A percentile compares a stretch with the other conserved stretches of the same genome.
phyloP scores from a whole-genome alignment of 2,329 filamentous ascomycete species.

The Fusarium camptoceras region DNA sequence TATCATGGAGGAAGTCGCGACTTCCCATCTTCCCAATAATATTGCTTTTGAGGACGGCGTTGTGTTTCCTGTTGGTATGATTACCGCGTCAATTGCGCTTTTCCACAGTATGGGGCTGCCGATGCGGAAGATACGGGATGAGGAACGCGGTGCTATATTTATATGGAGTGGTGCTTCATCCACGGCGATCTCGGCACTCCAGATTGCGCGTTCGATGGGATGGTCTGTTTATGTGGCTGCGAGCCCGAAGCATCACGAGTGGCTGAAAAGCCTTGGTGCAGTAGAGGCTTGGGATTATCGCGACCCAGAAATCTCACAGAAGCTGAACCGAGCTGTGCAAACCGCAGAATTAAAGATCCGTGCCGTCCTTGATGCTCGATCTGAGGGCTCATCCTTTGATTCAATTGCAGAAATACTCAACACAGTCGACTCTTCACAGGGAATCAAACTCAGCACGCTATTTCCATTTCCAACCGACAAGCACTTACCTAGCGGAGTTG shows the following conservation, averaged over 20 bases:
- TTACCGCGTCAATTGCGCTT: neutral
- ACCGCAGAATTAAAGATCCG: rapidly evolving
- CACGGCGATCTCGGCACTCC: constrained; percentile 18
- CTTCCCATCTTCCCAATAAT: rapidly evolving
- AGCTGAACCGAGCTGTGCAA: neutral
- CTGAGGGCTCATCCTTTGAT: neutral
- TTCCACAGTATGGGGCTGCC: neutral
- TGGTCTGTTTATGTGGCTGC: constrained; percentile 28
- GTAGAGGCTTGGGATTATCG: neutral
- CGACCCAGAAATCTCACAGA: neutral
- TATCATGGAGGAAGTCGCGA: constrained; percentile 16
- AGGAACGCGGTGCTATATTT: constrained; percentile 39
- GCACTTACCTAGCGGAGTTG: rapidly evolving
- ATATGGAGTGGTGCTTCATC: constrained; percentile 52
- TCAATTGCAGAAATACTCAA: neutral
- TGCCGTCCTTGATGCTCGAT: neutral
- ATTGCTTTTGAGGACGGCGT: constrained; percentile 45
- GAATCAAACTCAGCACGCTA: neutral
- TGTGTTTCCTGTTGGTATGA: constrained; percentile 4
- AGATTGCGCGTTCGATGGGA: constrained; percentile 23
- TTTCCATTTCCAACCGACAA: neutral
- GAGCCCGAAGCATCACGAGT: constrained; percentile 23
- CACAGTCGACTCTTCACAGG: rapidly evolving
- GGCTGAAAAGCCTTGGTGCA: constrained; percentile 1
- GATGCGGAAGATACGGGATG: constrained; percentile 36